Evolutionary conservation across 2,329 filamentous ascomycete species (phyloP), one percentile per base, ranked within the genome.

Genomic region (Lanzia echinophila): DNA sequence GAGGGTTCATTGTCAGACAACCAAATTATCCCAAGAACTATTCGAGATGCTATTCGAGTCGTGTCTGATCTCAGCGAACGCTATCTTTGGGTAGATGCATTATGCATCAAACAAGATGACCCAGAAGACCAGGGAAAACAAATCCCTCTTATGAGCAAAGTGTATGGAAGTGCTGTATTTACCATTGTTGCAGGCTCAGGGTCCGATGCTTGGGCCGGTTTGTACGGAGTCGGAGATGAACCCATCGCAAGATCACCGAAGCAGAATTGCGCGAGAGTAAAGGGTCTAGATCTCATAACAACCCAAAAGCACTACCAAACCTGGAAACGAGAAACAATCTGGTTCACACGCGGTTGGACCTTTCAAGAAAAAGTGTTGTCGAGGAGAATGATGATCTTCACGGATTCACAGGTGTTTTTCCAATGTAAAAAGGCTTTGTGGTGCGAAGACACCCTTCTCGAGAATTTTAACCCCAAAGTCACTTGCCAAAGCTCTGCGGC

Each of bases 101-200:
- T 57, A 8, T 57, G 52, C 34, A 54, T 57, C 24, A 33, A 43
- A 17, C 38, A 54, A 41, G 51, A 55, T n/a, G 46, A 55, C 22
- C n/a, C 47, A n/a, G 8, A 6, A 12, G 50, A 53, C 12, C 45
- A 36, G 42, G 46, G 7, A 53, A 20, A 22, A 12, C 50, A 53
- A 3, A 41, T 53, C n/a, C 22, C 19, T 38, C 31, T 32, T 6
- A 57, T 67, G 22, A 57, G 56, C 20, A 57, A 60, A 13, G 38
- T 62, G n/a, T 63, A 62, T 47, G 56, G 57, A 10, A 51, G 53
- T 12, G 45, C 55, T 24, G 47, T 57, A 13, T 58, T 57, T 17
- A 56, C 60, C 6, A 47, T 59, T 31, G 55, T 62, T 34, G 62
- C 59, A 15, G 55, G 56, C 2, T 60, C 56, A 48, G 61, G 62